Evolutionary conservation across 2,329 filamentous ascomycete genomes (phyloP).

Genomic region (Raffaelea albimanens): DNA sequence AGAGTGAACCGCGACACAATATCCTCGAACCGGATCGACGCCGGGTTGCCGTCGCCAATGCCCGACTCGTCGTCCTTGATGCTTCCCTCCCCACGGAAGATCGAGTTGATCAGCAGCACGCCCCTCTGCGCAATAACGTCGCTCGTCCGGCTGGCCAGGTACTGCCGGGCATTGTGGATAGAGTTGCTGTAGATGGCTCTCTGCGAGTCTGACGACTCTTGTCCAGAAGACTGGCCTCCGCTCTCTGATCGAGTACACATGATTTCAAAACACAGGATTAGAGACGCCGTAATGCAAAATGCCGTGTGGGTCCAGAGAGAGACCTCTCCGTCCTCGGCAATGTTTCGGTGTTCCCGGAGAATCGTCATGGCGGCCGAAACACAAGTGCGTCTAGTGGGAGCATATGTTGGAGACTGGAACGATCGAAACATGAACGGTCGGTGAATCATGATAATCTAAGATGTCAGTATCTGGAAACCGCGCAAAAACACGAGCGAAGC

Average conservation of each 20-base stretch:
- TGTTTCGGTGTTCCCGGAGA: slow-evolving; percentile 16
- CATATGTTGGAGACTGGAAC: slow-evolving; percentile 19
- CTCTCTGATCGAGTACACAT: slow-evolving; percentile 5
- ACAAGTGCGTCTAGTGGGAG: slow-evolving; percentile 22
- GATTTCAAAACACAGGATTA: slow-evolving; percentile 16
- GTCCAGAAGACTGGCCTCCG: neutral
- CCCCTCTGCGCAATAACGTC: slow-evolving; percentile 15
- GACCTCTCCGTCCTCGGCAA: slow-evolving; percentile 11
- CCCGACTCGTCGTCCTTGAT: neutral
- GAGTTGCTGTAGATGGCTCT: slow-evolving; percentile 8
- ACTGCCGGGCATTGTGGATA: slow-evolving; percentile 9
- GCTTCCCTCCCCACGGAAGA: slow-evolving; percentile 5
- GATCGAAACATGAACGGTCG: slow-evolving; percentile 24
- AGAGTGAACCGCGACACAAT: slow-evolving; percentile 10
- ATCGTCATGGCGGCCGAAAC: slow-evolving; percentile 26
- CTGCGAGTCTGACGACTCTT: neutral
- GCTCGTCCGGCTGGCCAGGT: slow-evolving; percentile 10
- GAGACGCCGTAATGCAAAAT: slow-evolving; percentile 17
- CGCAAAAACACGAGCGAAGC: neutral
- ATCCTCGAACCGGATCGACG: slow-evolving; percentile 9
- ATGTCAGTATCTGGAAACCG: neutral
- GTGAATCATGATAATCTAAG: slow-evolving; percentile 26
- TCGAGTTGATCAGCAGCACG: slow-evolving; percentile 13
- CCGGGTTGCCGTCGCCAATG: neutral
- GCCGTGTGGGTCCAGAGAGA: slow-evolving; percentile 19